Conservation (phyloP, 202 grass and related monocot genomes). For the Saccharum hybrid region DNA sequence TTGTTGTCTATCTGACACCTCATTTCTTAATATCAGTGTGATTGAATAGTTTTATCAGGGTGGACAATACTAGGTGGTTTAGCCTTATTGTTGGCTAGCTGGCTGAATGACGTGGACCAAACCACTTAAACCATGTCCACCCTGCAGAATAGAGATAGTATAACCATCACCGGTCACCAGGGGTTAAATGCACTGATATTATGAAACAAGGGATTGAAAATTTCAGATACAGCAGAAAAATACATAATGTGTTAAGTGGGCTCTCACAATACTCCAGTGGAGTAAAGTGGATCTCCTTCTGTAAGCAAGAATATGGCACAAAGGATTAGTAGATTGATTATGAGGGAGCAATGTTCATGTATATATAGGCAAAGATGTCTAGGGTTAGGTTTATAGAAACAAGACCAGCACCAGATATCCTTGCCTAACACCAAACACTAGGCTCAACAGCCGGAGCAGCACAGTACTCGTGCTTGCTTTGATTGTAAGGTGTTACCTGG, state of each 20-base stretch:
- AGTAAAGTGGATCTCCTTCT: background rate
- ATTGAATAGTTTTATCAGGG: background rate
- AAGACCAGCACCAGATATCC: background rate
- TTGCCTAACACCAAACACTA: background rate
- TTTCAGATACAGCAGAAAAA: slow-evolving; percentile 1
- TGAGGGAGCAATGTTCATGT: background rate
- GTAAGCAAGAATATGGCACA: background rate
- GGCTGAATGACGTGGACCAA: background rate
- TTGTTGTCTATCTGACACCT: background rate
- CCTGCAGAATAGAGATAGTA: background rate
- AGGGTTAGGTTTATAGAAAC: background rate
- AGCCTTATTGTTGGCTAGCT: background rate
- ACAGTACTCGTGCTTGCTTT: background rate
- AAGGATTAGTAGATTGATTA: background rate
- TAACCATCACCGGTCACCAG: background rate
- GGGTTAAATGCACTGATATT: background rate
- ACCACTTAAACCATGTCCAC: slow-evolving; percentile 6
- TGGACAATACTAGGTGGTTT: background rate
- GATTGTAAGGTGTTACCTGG: too few species aligned
- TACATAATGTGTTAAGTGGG: background rate
- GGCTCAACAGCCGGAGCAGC: background rate
- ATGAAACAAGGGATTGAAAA: background rate
- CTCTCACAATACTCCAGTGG: background rate
- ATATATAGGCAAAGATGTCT: background rate
- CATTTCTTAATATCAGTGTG: background rate